phyloP scores from a whole-genome alignment of 805 yeast species.

The Sungouiozyma ichnusensis region DNA sequence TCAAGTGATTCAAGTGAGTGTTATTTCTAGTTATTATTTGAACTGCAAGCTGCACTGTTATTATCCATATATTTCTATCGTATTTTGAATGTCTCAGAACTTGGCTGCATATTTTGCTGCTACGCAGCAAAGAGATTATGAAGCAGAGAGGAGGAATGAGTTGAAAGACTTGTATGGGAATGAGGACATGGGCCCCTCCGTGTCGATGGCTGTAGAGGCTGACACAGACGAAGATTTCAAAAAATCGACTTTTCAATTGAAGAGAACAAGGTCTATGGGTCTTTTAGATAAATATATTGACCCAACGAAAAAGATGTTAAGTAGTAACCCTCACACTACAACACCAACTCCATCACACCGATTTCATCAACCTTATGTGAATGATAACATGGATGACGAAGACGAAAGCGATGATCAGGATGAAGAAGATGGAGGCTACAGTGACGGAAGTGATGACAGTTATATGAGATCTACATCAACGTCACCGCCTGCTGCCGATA shows the following conservation, averaged over 20 bases:
- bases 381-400: slow-evolving; percentile 6
- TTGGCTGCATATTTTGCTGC: slow-evolving; percentile 23
- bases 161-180: slow-evolving; percentile 5
- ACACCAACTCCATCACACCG: slow-evolving; percentile 2
- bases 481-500: slow-evolving; percentile 29
- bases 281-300: slow-evolving; percentile 59
- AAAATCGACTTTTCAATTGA: slow-evolving; percentile 59
- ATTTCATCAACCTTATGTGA: slow-evolving; percentile 7
- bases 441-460: slow-evolving; percentile 6
- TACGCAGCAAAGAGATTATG: slow-evolving; percentile 1
- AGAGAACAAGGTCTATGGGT: slow-evolving; percentile 77
- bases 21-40: background rate
- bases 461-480: slow-evolving; percentile 20
- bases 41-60: background rate
- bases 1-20: background rate
- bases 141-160: background rate
- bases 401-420: slow-evolving; percentile 2
- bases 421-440: background rate
- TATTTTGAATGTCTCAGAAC: slow-evolving; percentile 17
- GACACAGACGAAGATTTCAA: slow-evolving; percentile 60
- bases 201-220: slow-evolving; percentile 54
- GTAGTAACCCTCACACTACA: slow-evolving; percentile 5
- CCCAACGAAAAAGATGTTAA: slow-evolving; percentile 33
- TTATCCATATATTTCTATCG: background rate
- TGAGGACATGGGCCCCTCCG: slow-evolving; percentile 30